Base-by-base conservation (phyloP, 306 rosid genomes). In the Aeschynomene evenia region DNA sequence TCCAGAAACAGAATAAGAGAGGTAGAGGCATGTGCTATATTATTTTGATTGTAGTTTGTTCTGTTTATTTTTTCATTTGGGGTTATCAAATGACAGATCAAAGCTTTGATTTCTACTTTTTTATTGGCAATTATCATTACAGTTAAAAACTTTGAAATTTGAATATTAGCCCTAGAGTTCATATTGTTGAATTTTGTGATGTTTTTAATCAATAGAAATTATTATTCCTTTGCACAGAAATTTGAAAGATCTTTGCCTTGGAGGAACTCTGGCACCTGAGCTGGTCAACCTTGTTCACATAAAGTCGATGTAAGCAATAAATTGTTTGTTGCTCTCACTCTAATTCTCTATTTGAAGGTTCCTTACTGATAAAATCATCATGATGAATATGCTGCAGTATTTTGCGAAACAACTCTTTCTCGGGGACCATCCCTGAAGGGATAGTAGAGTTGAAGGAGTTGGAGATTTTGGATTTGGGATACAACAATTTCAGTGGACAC, bases 391-490 rank as follows among this genome's bases (percentile, higher is more conserved):
- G 43, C 37, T 80, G 66, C 85, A 94, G 98, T 62, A 62, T 84
- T 72, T 85, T 94, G 85, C 80, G 96, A 64, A 94, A 94, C 82
- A 94, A 94, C 68, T 82, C 88, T 62, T 82, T 94, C 74, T 75
- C 26, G 2, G 97, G 98, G 16, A 61, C 19, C 63, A 87, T 94
- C 75, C 97, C 95, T 9, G 83, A 77, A 53, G 96, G 64, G 75
- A 73, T 94, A 31, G 79, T 61, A 5, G 66, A 78, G 36, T 65
- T 94, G 77, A 77, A 84, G 58, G 96, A 88, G 60, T 81, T 90
- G 77, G 98, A 90, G 85, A 74, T 82, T 80, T 83, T 94, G 52
- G 98, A 94, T 84, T 84, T 94, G 81, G 95, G 98, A 75, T 85
- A 63, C 82, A 90, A 94, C 75, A 78, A 87, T 69, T 88, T 90